Base-by-base conservation (phyloP, 2,329 filamentous ascomycete genomes). In the Chrysoporthe deuterocubensis region DNA sequence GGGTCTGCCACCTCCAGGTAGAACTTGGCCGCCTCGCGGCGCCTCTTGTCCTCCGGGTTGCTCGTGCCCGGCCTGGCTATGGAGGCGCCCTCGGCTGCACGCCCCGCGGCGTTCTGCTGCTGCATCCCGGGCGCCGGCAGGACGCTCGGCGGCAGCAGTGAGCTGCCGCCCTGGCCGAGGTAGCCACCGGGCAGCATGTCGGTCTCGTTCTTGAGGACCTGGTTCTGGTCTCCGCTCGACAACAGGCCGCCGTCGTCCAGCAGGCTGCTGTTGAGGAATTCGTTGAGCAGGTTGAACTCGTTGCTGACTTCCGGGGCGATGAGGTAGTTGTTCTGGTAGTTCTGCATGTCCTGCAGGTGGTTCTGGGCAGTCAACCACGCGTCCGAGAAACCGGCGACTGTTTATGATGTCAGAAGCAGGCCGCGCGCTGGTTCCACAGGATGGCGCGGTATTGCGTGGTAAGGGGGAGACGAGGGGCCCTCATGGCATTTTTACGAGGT, bases 1-100 rank as follows among this genome's bases (percentile, higher is more conserved):
- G 96, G 96, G 78, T 99, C 96, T 62, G 96, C 96, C 16, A 96
- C 96, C 72, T 97, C 96, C 80, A 98, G 91, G 81, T 97, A 98
- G 80, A 97, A 99, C 77, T 98, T 95, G 73, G 92, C 87, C 11
- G 92, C 84, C 77, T 61, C 59, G 57, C 65, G 68, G 13, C 65
- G 58, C 48, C 59, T 67, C 37, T 88, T 89, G 75, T 96, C 92
- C 66, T 87, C 83, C 3, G 88, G 88, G 62, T 89, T 84, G 14
- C 84, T 83, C 71, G 88, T 90, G 50, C 82, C 80, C 2, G 90
- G 86, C 61, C 89, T 84, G 46, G 89, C 85, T 65, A 90, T 88
- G 37, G 86, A 78, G 72, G 85, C 88, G 52, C 63, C 16, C 21
- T 59, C 42, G 42, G 32, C 32, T 21, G n/a, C 42, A 50, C 59